Base-by-base conservation (phyloP, 352 stramenopile species). In the Phytopythium oedochilum region DNA sequence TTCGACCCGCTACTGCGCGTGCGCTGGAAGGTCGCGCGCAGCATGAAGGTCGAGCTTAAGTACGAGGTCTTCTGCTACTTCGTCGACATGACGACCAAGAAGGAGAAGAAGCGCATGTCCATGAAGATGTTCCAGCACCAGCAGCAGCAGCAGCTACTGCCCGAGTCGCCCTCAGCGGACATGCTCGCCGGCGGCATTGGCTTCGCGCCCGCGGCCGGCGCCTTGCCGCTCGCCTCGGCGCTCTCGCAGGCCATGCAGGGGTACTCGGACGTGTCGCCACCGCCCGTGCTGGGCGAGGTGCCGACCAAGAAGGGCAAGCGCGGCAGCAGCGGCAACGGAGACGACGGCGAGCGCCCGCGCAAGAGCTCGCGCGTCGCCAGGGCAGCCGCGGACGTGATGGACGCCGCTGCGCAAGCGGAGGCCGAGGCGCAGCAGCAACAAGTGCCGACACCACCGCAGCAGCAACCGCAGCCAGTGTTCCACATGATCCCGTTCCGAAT, bases 51-150 rank as follows among this genome's bases (percentile, higher is more conserved):
- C 26, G 79, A 90, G 45, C 75, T 89, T 49, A 90, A 88, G 70
- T 90, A 87, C 63, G 79, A 89, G 45, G 68, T 90, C 6, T 90
- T 90, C 56, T 84, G 77, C 58, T 90, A 90, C 59, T 90, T 90
- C 63, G 69, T 87, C 46, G 79, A 90, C 66, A 72, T 71, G 17
- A 78, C 72, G 2, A 77, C 58, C 35, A 83, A 86, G 55, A 83
- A 84, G 46, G 70, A 78, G 35, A 85, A 84, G 64, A 84, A 85
- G 56, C 66, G 75, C 2, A 20, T 81, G 22, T 73, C 66, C n/a
- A 78, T 86, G 56, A 85, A 87, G 60, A 77, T 80, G 70, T 83
- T 83, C 60, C 72, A 83, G 50, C 64, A 48, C 2, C 31, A 75
- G 32, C 57, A 71, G 34, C 55, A 64, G 26, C 57, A 55, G 12